Evolutionary conservation across 176 grass and related monocot species (phyloP), one percentile per base, ranked within the genome.

Genomic region (Oropetium thomaeum): DNA sequence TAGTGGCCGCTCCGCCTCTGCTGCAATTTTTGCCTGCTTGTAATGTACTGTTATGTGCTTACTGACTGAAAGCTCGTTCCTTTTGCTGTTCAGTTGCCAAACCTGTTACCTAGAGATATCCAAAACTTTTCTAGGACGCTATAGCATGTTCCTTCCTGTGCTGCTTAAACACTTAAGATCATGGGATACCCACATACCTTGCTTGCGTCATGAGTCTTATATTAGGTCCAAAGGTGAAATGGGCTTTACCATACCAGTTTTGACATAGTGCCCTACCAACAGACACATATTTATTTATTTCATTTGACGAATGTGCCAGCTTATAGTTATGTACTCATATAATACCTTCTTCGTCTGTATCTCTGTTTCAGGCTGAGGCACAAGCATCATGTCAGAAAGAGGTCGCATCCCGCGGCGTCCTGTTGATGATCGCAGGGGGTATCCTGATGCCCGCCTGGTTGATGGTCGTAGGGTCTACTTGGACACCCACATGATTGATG

Each of bases 301-400:
- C 2, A 17, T 28, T 69, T 44, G 39, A 20, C 43, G n/a, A 35
- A 37, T 75, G 2, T 14, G 0, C 15, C 1, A 0, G 11, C 4
- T 67, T 63, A 22, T 58, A 27, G 8, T 59, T 59, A 64, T 77
- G 32, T 58, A 58, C 70, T 70, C 45, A 59, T 63, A 38, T 64
- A 30, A 54, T 28, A 76, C 12, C 5, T 32, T 25, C 54, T 77
- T 63, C n/a, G 48, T 82, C 45, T 58, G 71, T n/a, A 44, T 42
- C 31, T 44, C 15, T 62, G 22, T 77, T 72, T 40, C 48, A 78
- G 73, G 45, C 13, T 22, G 15, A 59, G 70, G 22, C 20, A 64
- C 33, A 49, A 58, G 34, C 48, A 66, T 75, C 70, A 92, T 92
- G 90, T 67, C 86, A 1, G 83, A 78, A 39, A 92, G 90, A 74